Base-by-base conservation (phyloP, 208 protist species). In the Porcisia deanei region DNA sequence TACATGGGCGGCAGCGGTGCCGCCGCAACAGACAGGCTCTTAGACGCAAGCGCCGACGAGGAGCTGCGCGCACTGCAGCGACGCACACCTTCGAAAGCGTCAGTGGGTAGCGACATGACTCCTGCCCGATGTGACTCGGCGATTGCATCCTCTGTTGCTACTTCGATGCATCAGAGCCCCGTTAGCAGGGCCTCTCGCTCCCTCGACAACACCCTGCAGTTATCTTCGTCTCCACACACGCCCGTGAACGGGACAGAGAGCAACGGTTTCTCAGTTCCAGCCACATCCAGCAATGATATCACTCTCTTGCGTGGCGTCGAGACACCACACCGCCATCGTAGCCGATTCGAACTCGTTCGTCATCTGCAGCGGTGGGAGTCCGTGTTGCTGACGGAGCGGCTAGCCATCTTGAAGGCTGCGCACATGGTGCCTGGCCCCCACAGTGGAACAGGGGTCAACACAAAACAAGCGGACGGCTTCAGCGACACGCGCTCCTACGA, bases 341-440 rank as follows among this genome's bases (percentile, higher is more conserved):
- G 78, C 49, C 79, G 73, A 57, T 92, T 90, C 63, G 80, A 88
- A 14, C 74, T 92, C 10, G 77, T 92, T 45, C 81, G 83, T 10
- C 84, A 90, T 59, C 73, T 92, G 22, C 83, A 88, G 73, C 80
- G 76, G 34, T 92, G 88, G 88, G 85, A 86, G 52, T 60, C 39
- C 0, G 71, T 69, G 9, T 66, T 92, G n/a, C 61, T 82, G 45
- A 41, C 49, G 16, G 88, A 88, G 25, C 76, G 81, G 2, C 59
- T 75, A 25, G 71, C 65, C 0, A 74, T 88, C 41, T 63, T 78
- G 54, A 76, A 79, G 58, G 85, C 76, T 22, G 77, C 78, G 1
- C 43, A 73, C 47, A 75, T 82, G 76, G 41, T 49, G 47, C 61
- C 65, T 14, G 70, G 77, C 0, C 66, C 72, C 10, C 63, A 58